These are phyloP conservation scores for Trichocomaceae sp. DNA, from an alignment of 2,329 filamentous ascomycete species.

Conservation along the genomic window DNA sequence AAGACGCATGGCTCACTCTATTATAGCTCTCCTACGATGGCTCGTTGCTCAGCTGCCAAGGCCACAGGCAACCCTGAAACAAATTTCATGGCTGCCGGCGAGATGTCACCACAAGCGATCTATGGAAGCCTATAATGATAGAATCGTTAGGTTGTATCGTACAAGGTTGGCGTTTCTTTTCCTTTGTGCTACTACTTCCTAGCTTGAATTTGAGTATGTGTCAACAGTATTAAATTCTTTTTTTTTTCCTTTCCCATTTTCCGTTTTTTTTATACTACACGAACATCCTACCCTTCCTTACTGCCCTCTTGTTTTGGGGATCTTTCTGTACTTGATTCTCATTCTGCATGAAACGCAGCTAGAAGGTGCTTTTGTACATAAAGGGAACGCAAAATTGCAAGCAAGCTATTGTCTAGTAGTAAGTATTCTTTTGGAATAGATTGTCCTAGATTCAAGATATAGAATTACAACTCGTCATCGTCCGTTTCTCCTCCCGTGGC, in stretches of 20 bases:
- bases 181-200: slow-evolving; percentile 16
- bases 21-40: slow-evolving; percentile 89
- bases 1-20: not conserved
- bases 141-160: slow-evolving; percentile 7
- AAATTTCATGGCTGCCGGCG: slow-evolving; percentile 69
- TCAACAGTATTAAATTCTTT: slow-evolving; percentile 7
- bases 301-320: slow-evolving; percentile 1
- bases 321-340: slow-evolving; percentile 7
- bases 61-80: slow-evolving; percentile 69
- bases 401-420: no score
- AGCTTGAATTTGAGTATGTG: slow-evolving; percentile 6
- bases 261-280: not conserved
- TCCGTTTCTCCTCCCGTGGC: slow-evolving; percentile 32
- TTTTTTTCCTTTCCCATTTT: not conserved
- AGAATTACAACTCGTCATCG: slow-evolving; percentile 32
- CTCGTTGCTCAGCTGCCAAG: slow-evolving; percentile 91
- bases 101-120: slow-evolving; percentile 37
- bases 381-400: slow-evolving; percentile 8
- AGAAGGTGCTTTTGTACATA: slow-evolving; percentile 12
- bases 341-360: slow-evolving; percentile 10
- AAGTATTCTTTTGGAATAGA: not conserved
- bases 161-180: slow-evolving; percentile 14
- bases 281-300: slow-evolving; percentile 10
- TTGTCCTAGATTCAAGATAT: not conserved
- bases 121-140: slow-evolving; percentile 28